Evolutionary conservation across 371 early-diverging fungal genomes (phyloP).

Genomic region (Lichtheimia corymbifera): DNA sequence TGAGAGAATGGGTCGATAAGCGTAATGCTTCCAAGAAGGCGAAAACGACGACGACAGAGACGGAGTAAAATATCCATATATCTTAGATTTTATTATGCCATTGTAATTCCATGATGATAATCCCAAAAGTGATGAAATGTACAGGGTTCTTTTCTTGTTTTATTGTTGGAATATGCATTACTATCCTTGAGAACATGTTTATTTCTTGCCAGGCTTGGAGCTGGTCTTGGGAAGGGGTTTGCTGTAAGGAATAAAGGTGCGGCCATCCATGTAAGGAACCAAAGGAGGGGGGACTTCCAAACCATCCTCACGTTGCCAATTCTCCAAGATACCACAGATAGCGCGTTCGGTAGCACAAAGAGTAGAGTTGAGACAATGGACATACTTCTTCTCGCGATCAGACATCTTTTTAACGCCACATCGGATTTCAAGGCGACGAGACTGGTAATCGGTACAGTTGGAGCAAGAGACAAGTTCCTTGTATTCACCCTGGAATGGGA

Average conservation of each 20-base stretch:
- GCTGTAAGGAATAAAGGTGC: conserved; percentile 87
- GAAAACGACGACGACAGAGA: too few relatives aligned
- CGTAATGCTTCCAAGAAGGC: too few relatives aligned
- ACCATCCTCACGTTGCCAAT: conserved; percentile 95
- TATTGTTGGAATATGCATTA: background rate
- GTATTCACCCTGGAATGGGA: conserved; percentile 98
- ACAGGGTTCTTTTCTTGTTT: too few relatives aligned
- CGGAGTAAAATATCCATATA: too few relatives aligned
- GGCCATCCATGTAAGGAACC: conserved; percentile 93
- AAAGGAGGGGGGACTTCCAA: conserved; percentile 86
- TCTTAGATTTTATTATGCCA: too few relatives aligned
- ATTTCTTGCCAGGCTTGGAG: conserved; percentile 37
- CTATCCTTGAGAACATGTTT: conserved; percentile 1
- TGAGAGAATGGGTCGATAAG: conserved; percentile 6
- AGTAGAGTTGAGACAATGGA: conserved; percentile 99
- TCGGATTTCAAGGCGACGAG: conserved; percentile 95
- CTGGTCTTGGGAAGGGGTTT: conserved; percentile 29
- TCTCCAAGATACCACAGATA: conserved; percentile 98
- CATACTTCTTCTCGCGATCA: conserved; percentile 95
- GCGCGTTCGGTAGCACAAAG: conserved; percentile 98
- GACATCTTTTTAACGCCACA: conserved; percentile 97
- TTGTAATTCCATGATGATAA: too few relatives aligned
- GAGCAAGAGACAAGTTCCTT: conserved; percentile 99
- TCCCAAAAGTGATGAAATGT: too few relatives aligned
- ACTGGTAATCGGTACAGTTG: conserved; percentile 99